These are phyloP conservation scores for Purpureocillium lavendulum DNA, from an alignment of 2,329 filamentous ascomycete genomes.

Conservation along the genomic window DNA sequence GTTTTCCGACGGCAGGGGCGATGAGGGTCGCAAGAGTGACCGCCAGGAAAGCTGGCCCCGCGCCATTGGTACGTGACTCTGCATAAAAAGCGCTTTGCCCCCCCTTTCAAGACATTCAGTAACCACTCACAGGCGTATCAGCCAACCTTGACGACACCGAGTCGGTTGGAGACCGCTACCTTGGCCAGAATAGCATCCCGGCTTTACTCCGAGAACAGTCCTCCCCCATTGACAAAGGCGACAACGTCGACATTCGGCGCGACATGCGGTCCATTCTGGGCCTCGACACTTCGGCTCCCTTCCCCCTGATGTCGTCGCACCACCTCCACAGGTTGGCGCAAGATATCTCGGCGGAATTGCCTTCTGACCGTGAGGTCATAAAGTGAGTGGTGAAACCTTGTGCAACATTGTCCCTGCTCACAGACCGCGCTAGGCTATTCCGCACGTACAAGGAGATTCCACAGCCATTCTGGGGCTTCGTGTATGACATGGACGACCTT, in stretches of 20 bases:
- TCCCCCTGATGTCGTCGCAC: conserved; percentile 56
- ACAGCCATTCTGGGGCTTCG: conserved; percentile 60
- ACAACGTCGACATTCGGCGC: conserved; percentile 49
- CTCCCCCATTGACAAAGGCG: conserved; percentile 40
- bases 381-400: conserved; percentile 38
- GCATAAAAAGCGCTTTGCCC: not conserved
- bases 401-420: conserved; percentile 1
- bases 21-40: conserved; percentile 21
- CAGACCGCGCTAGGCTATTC: conserved; percentile 39
- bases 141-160: conserved; percentile 45
- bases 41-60: conserved; percentile 34
- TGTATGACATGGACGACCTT: conserved; percentile 57
- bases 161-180: conserved; percentile 48
- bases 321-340: conserved; percentile 52
- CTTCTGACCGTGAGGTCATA: conserved; percentile 57
- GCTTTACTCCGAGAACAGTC: conserved; percentile 56
- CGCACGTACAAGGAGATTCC: conserved; percentile 59
- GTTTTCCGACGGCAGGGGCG: conserved; percentile 20
- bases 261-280: conserved; percentile 60
- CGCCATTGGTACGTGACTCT: conserved; percentile 25
- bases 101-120: not conserved
- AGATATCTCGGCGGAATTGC: conserved; percentile 53
- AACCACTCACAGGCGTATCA: conserved; percentile 16
- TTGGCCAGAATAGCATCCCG: conserved; percentile 60
- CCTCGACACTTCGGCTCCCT: conserved; percentile 57